Percentiles rank a stretch among this genome's conserved stretches.
phyloP scores from a whole-genome alignment of 352 stramenopile species.

The Sclerospora graminicola region DNA sequence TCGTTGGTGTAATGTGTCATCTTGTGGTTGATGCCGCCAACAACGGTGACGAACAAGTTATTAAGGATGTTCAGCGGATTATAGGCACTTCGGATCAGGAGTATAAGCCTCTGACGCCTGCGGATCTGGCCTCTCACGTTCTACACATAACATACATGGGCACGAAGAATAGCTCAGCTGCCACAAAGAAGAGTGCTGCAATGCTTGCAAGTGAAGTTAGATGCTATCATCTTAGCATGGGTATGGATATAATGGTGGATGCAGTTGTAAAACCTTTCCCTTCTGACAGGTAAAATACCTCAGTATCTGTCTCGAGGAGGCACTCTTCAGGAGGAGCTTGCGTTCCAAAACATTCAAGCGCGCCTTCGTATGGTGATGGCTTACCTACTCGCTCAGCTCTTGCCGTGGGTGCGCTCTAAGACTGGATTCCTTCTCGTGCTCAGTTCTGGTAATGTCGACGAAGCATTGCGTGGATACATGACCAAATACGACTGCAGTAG shows the following conservation, averaged over 20 bases:
- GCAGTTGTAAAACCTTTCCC: constrained; percentile 62
- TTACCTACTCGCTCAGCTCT: constrained; percentile 96
- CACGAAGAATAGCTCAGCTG: constrained; percentile 90
- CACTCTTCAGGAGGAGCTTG: constrained; percentile 90
- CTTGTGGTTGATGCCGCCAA: constrained; percentile 86
- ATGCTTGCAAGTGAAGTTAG: constrained; percentile 89
- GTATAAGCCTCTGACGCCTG: constrained; percentile 58
- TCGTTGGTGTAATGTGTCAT: constrained; percentile 97
- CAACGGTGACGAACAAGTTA: constrained; percentile 60
- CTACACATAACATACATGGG: constrained; percentile 98
- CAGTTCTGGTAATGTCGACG: constrained; percentile 97
- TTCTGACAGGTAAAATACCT: constrained; percentile 86
- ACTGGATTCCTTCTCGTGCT: constrained; percentile 96
- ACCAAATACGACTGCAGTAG: constrained; percentile 99
- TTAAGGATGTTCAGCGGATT: constrained; percentile 82
- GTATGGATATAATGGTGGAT: constrained; percentile 94
- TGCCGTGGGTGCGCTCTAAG: constrained; percentile 94
- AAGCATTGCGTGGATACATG: constrained; percentile 97
- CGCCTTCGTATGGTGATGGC: constrained; percentile 97
- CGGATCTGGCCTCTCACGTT: constrained; percentile 88
- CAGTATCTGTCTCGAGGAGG: constrained; percentile 85
- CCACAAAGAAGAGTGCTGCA: constrained; percentile 85
- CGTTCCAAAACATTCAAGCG: constrained; percentile 98
- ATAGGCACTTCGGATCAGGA: constrained; percentile 37
- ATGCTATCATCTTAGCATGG: constrained; percentile 92